phyloP scores from a whole-genome alignment of 441 rosid genomes.

The Gossypium davidsonii region DNA sequence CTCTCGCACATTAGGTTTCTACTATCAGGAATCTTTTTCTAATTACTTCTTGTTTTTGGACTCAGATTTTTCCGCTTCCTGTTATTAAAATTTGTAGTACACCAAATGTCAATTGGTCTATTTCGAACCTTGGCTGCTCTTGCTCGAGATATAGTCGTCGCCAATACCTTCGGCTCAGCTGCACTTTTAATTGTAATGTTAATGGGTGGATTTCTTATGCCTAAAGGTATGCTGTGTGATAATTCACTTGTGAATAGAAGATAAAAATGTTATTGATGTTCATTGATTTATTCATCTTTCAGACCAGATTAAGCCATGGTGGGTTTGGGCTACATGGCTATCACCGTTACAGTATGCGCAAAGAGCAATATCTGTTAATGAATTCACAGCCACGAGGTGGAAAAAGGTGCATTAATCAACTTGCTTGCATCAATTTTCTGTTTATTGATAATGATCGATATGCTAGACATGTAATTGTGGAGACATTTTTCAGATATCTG shows the following conservation, averaged over 20 bases:
- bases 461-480: not conserved
- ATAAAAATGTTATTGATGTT: not conserved
- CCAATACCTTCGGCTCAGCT: constrained; percentile 81
- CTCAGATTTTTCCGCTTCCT: constrained; percentile 63
- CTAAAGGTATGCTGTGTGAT: constrained; percentile 48
- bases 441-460: not conserved
- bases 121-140: constrained; percentile 76
- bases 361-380: constrained; percentile 74
- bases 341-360: constrained; percentile 84
- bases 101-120: constrained; percentile 90
- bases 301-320: constrained; percentile 75
- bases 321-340: constrained; percentile 91
- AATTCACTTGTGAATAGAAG: constrained; percentile 1
- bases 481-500: constrained; percentile 44
- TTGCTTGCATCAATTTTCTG: not conserved
- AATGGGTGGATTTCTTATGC: constrained; percentile 89
- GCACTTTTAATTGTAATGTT: constrained; percentile 52
- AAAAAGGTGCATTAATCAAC: constrained; percentile 37
- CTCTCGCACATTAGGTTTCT: not conserved
- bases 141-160: constrained; percentile 82
- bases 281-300: constrained; percentile 20
- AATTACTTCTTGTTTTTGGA: not conserved
- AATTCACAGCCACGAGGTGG: constrained; percentile 83
- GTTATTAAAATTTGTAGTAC: constrained; percentile 61
- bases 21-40: constrained; percentile 5